Conservation (phyloP, 306 rosid species). For the Prunus mira region DNA sequence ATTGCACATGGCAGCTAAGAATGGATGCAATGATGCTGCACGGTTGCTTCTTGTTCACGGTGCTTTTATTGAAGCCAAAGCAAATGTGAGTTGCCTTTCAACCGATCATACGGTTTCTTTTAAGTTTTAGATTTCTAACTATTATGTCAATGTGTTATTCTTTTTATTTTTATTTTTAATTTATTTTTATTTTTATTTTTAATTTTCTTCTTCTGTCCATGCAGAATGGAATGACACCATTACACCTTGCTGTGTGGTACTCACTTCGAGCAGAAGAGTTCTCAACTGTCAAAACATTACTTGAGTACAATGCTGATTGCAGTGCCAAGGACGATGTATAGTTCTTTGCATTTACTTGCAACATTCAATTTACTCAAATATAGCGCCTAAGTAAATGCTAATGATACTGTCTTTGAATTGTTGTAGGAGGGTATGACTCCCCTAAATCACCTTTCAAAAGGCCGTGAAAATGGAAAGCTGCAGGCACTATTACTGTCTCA, state of each 20-base stretch:
- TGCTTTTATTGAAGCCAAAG: slow-evolving; percentile 86
- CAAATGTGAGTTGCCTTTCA: slow-evolving; percentile 55
- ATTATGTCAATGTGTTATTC: slow-evolving; percentile 13
- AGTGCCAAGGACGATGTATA: slow-evolving; percentile 75
- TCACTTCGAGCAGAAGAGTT: slow-evolving; percentile 76
- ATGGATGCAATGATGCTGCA: slow-evolving; percentile 83
- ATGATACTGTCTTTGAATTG: slow-evolving; percentile 33
- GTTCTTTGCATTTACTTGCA: slow-evolving; percentile 12
- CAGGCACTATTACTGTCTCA: slow-evolving; percentile 54
- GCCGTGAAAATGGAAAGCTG: slow-evolving; percentile 71
- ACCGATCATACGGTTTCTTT: slow-evolving; percentile 20
- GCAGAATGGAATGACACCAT: slow-evolving; percentile 98
- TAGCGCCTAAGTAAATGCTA: slow-evolving; percentile 8
- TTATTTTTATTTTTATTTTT: not conserved
- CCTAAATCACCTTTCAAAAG: slow-evolving; percentile 70
- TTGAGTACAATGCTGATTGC: slow-evolving; percentile 78
- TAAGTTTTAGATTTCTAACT: slow-evolving; percentile 14
- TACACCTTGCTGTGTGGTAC: slow-evolving; percentile 96
- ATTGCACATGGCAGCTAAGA: slow-evolving; percentile 92
- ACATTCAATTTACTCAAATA: not conserved
- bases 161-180: not conserved
- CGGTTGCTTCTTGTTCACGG: slow-evolving; percentile 67
- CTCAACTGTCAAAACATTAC: slow-evolving; percentile 66
- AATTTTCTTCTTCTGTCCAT: slow-evolving; percentile 27
- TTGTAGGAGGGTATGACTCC: slow-evolving; percentile 96